Conservation (phyloP, 305 asterid species). For the Fraxinus velutina region DNA sequence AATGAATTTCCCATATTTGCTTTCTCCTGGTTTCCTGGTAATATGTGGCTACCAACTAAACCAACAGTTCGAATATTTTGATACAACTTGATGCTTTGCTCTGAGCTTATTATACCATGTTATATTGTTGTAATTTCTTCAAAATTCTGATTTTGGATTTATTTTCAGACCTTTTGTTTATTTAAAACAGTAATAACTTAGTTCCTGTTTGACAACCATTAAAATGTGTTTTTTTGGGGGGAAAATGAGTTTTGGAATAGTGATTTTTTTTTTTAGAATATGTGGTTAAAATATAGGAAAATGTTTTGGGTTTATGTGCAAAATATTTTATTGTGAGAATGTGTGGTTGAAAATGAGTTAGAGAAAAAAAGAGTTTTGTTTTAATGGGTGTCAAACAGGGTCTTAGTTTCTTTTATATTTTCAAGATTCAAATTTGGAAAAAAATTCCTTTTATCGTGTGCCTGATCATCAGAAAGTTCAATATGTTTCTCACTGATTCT, state of each 20-base stretch:
- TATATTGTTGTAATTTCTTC: background rate
- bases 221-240: background rate
- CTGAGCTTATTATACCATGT: background rate
- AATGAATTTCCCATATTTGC: slow-evolving; percentile 54
- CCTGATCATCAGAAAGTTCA: background rate
- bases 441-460: background rate
- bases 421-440: background rate
- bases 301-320: background rate
- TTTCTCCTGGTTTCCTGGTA: slow-evolving; percentile 90
- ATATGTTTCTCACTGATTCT: background rate
- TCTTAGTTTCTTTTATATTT: background rate
- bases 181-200: background rate
- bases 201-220: background rate
- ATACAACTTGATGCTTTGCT: background rate
- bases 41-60: slow-evolving; percentile 14
- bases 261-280: too few species aligned
- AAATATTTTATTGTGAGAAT: too few species aligned
- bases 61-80: background rate
- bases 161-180: background rate
- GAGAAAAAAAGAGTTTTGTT: background rate
- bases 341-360: background rate
- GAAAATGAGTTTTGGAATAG: background rate
- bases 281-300: background rate
- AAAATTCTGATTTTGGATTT: background rate
- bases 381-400: background rate